Conservation (phyloP, 768 basidiomycete species). For the Glaciozyma antarctica region DNA sequence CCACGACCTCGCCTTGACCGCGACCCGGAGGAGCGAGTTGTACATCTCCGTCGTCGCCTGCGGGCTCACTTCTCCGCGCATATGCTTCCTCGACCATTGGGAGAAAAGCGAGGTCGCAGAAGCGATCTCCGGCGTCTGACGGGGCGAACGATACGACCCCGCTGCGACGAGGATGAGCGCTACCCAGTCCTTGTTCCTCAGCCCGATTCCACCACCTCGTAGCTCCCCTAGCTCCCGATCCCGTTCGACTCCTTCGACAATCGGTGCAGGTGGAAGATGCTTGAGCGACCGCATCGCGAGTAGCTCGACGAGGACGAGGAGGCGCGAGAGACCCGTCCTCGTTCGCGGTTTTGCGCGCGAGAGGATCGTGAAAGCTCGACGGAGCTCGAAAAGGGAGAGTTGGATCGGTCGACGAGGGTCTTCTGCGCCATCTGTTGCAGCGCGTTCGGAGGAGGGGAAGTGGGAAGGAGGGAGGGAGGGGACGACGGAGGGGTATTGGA, state of each 20-base stretch:
- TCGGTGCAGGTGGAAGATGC: not conserved
- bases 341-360: slow-evolving; percentile 10
- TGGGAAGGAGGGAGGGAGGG: not conserved
- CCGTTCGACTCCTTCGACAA: slow-evolving; percentile 28
- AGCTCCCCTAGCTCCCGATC: slow-evolving; percentile 36
- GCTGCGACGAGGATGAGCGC: slow-evolving; percentile 17
- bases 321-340: slow-evolving; percentile 11
- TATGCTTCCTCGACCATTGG: not conserved
- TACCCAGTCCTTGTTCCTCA: slow-evolving; percentile 23
- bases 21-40: slow-evolving; percentile 18
- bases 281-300: slow-evolving; percentile 4
- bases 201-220: slow-evolving; percentile 35
- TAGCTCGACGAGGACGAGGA: slow-evolving; percentile 27
- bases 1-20: slow-evolving; percentile 1
- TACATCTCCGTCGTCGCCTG: slow-evolving; percentile 2
- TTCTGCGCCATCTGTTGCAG: not conserved
- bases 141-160: not conserved
- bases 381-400: slow-evolving; percentile 15
- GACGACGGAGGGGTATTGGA: slow-evolving; percentile 1
- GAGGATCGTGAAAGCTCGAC: slow-evolving; percentile 13
- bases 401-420: slow-evolving; percentile 1
- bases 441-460: not conserved
- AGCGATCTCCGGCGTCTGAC: slow-evolving; percentile 8
- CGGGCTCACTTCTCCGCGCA: not conserved
- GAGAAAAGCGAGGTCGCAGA: slow-evolving; percentile 7